phyloP scores from a whole-genome alignment of 257 asterid genomes.

The Agastache rugosa region DNA sequence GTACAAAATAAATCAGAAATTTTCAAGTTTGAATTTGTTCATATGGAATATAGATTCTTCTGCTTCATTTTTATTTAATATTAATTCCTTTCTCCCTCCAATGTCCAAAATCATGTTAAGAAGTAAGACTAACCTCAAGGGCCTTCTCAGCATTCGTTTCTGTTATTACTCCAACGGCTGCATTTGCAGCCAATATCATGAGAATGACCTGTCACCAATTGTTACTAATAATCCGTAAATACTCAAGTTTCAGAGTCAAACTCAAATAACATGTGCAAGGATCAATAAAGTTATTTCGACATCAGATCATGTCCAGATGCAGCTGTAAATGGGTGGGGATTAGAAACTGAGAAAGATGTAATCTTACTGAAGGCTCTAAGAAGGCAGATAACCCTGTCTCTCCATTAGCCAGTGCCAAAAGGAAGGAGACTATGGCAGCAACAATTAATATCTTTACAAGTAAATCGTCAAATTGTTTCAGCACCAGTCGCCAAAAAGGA shows the following conservation, averaged over 20 bases:
- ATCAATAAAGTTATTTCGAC: slow-evolving; percentile 6
- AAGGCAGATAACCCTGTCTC: slow-evolving; percentile 96
- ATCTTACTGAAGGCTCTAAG: slow-evolving; percentile 95
- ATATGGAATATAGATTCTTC: background rate
- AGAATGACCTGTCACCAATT: slow-evolving; percentile 68
- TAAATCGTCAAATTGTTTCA: slow-evolving; percentile 98
- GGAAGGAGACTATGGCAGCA: slow-evolving; percentile 88
- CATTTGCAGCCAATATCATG: slow-evolving; percentile 99
- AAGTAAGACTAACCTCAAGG: slow-evolving; percentile 76
- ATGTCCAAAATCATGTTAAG: slow-evolving; percentile 26
- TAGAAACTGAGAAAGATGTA: slow-evolving; percentile 25
- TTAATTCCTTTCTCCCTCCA: background rate
- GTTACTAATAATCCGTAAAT: background rate
- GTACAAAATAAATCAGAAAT: background rate
- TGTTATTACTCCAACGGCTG: slow-evolving; percentile 97
- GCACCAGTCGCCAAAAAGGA: slow-evolving; percentile 92
- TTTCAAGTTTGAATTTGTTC: slow-evolving; percentile 4
- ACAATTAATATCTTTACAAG: slow-evolving; percentile 95
- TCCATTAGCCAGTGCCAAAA: slow-evolving; percentile 92
- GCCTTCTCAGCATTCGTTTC: slow-evolving; percentile 99
- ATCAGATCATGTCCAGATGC: background rate
- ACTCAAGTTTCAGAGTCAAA: slow-evolving; percentile 18
- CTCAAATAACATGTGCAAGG: slow-evolving; percentile 3
- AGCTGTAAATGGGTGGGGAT: background rate
- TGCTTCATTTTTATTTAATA: background rate